Conservation (phyloP, 1,139 yeast species). For the Yamadazyma pseudoaaseri region DNA sequence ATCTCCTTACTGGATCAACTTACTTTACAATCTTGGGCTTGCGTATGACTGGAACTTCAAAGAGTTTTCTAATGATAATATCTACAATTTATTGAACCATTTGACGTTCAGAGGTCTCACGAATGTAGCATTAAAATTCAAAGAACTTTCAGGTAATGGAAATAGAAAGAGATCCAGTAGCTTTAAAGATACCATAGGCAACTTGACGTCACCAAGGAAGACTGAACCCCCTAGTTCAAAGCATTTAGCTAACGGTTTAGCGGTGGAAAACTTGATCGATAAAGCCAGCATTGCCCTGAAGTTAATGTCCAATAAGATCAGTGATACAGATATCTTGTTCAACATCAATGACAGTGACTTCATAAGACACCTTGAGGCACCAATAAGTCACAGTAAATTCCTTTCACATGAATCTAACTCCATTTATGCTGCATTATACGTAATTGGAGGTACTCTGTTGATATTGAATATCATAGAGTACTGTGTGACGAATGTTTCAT, state of each 20-base stretch:
- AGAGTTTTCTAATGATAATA: constrained; percentile 31
- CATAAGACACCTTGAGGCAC: constrained; percentile 17
- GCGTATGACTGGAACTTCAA: constrained; percentile 39
- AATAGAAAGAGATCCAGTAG: constrained; percentile 14
- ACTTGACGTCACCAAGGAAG: constrained; percentile 4
- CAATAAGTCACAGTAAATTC: constrained; percentile 14
- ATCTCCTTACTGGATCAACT: constrained; percentile 38
- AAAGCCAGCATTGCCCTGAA: constrained; percentile 20
- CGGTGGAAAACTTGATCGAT: constrained; percentile 15
- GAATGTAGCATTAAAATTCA: constrained; percentile 24
- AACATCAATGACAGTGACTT: constrained; percentile 25
- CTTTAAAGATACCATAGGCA: constrained; percentile 12
- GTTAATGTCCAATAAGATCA: constrained; percentile 19
- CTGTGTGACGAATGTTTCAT: constrained; percentile 14
- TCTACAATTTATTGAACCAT: constrained; percentile 30
- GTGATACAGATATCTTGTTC: constrained; percentile 29
- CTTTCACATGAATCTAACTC: constrained; percentile 27
- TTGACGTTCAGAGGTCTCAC: constrained; percentile 26
- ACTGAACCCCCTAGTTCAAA: constrained; percentile 3
- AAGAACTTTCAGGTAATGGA: constrained; percentile 20
- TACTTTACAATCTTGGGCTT: constrained; percentile 38
- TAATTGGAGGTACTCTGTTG: constrained; percentile 38
- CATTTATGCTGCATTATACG: constrained; percentile 30
- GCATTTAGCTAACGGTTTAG: constrained; percentile 11
- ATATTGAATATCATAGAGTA: constrained; percentile 31